Percentiles rank a stretch among this genome's conserved stretches.
phyloP scores from a whole-genome alignment of 805 yeast species.

The Candida tibetensis region DNA sequence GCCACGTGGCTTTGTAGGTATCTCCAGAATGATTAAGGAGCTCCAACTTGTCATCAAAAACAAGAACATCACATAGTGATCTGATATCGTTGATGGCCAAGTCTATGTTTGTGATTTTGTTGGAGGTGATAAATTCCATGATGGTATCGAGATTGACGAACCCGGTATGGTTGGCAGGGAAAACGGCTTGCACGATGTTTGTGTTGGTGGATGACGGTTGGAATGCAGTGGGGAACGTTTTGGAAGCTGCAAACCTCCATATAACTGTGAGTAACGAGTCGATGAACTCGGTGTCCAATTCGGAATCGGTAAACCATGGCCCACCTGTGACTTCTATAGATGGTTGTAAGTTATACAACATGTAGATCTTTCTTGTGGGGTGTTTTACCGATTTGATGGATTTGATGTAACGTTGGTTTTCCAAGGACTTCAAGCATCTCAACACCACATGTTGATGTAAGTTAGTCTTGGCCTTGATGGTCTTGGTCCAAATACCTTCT shows the following conservation, averaged over 20 bases:
- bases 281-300: slow-evolving; percentile 90
- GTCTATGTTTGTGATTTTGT: slow-evolving; percentile 80
- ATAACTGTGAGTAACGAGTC: slow-evolving; percentile 78
- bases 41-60: slow-evolving; percentile 84
- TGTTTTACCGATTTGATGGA: slow-evolving; percentile 85
- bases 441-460: slow-evolving; percentile 88
- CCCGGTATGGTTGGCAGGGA: slow-evolving; percentile 55
- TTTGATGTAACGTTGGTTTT: slow-evolving; percentile 79
- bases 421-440: slow-evolving; percentile 77
- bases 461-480: slow-evolving; percentile 83
- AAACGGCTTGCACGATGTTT: slow-evolving; percentile 47
- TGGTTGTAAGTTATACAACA: slow-evolving; percentile 92
- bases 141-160: slow-evolving; percentile 75
- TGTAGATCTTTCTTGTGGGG: slow-evolving; percentile 93
- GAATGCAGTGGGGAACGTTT: slow-evolving; percentile 74
- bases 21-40: slow-evolving; percentile 50
- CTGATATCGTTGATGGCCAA: slow-evolving; percentile 70
- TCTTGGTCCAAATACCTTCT: slow-evolving; percentile 96
- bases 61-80: slow-evolving; percentile 81
- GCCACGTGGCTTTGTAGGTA: slow-evolving; percentile 79
- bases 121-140: slow-evolving; percentile 64
- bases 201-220: slow-evolving; percentile 34
- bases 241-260: slow-evolving; percentile 80
- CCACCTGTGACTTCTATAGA: slow-evolving; percentile 97
- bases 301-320: slow-evolving; percentile 98